These are phyloP conservation scores for Tricholoma hemisulphureum DNA, from an alignment of 768 basidiomycete genomes.

Conservation along the genomic window DNA sequence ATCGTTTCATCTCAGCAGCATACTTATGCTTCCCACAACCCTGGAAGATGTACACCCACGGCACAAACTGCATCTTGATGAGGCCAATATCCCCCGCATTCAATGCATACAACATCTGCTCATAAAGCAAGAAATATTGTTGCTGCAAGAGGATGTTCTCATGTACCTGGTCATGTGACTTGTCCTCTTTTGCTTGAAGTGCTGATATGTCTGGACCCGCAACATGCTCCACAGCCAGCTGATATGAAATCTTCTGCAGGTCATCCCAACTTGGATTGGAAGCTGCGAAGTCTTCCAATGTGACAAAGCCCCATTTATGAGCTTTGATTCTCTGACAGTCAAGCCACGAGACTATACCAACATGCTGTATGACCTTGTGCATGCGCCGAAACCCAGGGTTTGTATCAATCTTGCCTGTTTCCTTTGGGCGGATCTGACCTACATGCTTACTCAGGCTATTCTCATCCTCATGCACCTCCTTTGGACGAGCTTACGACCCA, in stretches of 20 bases:
- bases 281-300: slow-evolving; percentile 28
- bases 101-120: slow-evolving; percentile 32
- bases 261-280: slow-evolving; percentile 26
- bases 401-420: slow-evolving; percentile 27
- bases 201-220: slow-evolving; percentile 8
- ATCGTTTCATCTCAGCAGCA: slow-evolving; percentile 10
- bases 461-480: slow-evolving; percentile 10
- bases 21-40: slow-evolving; percentile 16
- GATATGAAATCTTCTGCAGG: slow-evolving; percentile 22
- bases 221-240: slow-evolving; percentile 20
- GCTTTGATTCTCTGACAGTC: slow-evolving; percentile 30
- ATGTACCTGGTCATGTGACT: slow-evolving; percentile 26
- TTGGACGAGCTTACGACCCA: too few species aligned
- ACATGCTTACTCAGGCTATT: slow-evolving; percentile 23
- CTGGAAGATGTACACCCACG: slow-evolving; percentile 14
- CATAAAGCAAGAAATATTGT: slow-evolving; percentile 37
- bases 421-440: slow-evolving; percentile 21
- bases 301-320: neutral
- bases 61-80: slow-evolving; percentile 8
- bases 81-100: slow-evolving; percentile 15
- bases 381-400: slow-evolving; percentile 35
- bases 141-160: slow-evolving; percentile 34
- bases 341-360: slow-evolving; percentile 21
- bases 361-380: slow-evolving; percentile 34
- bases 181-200: neutral